Percentiles rank a stretch among this genome's conserved stretches.
These are phyloP conservation scores for Aspergillus affinis DNA, from an alignment of 495 filamentous ascomycete genomes.

Conservation along the genomic window DNA sequence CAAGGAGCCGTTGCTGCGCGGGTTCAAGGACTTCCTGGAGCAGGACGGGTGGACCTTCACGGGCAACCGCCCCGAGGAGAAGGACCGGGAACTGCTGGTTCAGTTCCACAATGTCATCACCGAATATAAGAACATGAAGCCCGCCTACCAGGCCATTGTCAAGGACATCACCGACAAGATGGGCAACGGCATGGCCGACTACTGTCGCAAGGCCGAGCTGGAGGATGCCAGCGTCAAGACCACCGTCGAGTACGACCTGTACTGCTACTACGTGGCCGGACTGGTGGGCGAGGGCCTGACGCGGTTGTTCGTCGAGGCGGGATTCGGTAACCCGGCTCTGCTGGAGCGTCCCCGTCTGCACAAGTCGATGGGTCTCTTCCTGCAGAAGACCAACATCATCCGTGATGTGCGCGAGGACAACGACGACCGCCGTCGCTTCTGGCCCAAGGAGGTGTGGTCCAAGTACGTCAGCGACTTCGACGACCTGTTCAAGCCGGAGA, in stretches of 20 bases:
- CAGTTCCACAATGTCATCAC: conserved; percentile 83
- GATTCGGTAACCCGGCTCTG: conserved; percentile 82
- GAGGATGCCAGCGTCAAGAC: conserved; percentile 79
- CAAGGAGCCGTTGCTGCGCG: conserved; percentile 84
- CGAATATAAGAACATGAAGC: conserved; percentile 89
- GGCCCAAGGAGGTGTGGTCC: conserved; percentile 93
- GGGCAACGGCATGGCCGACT: conserved; percentile 99
- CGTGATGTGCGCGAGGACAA: conserved; percentile 90
- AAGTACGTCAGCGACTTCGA: conserved; percentile 89
- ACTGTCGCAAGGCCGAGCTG: conserved; percentile 75
- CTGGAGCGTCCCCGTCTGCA: conserved; percentile 75
- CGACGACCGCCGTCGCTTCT: conserved; percentile 84
- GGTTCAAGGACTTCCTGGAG: conserved; percentile 75
- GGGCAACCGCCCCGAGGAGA: conserved; percentile 86
- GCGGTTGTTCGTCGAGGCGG: conserved; percentile 82
- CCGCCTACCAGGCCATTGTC: conserved; percentile 79
- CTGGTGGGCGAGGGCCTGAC: conserved; percentile 93
- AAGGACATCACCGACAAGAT: conserved; percentile 93
- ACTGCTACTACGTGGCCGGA: conserved; percentile 98
- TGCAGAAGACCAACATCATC: conserved; percentile 99
- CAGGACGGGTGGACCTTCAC: conserved; percentile 87
- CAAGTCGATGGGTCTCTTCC: conserved; percentile 94
- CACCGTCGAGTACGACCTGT: conserved; percentile 84
- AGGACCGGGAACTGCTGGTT: conserved; percentile 87
- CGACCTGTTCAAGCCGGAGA: conserved; percentile 81